Base-by-base conservation (phyloP, 148 eudicot species). In the Rhododendron simsii region DNA sequence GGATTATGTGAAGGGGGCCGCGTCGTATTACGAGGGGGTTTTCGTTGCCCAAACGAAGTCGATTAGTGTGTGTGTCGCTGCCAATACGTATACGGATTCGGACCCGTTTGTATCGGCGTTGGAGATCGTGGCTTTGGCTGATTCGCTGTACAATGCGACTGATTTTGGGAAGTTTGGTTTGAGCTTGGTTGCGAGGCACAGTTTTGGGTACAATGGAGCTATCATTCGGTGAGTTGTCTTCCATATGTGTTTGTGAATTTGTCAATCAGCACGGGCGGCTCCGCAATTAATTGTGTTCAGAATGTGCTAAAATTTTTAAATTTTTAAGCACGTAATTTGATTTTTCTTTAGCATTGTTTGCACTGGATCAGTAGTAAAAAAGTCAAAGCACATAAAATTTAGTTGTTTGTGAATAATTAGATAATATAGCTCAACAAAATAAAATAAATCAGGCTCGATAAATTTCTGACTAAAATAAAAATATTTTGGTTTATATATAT, bases 91-190 rank as follows among this genome's bases (percentile, higher is more conserved):
- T 50, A 97, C 99, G 23, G 95, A 97, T 87, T 97, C 99, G 3
- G 95, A 95, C 87, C 98, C 96, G 23, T 97, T 94, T 90, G 93
- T 97, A 18, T 93, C 98, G n/a, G 94, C 98, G 53, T 84, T 97
- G 47, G 98, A 97, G 92, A n/a, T 94, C 35, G 90, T 91, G 79
- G 78, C 87, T 83, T 87, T 97, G 91, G 89, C 61, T 26, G 84
- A 88, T 90, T 95, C 98, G 15, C 86, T 95, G 81, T 97, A 97
- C 69, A 97, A 97, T 91, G 89, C 99, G 44, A 97, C 99, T 0
- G 90, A 97, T 90, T 97, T 97, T 87, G 83, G 83, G 11, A 83
- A 80, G 79, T 87, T 80, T 87, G 96, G 89, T 44, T 85, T 97
- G 86, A 90, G 91, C 73, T 92, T 95, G 93, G 91, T 95, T 81